Conservation (phyloP, 441 rosid species). For the Geranium incanum region DNA sequence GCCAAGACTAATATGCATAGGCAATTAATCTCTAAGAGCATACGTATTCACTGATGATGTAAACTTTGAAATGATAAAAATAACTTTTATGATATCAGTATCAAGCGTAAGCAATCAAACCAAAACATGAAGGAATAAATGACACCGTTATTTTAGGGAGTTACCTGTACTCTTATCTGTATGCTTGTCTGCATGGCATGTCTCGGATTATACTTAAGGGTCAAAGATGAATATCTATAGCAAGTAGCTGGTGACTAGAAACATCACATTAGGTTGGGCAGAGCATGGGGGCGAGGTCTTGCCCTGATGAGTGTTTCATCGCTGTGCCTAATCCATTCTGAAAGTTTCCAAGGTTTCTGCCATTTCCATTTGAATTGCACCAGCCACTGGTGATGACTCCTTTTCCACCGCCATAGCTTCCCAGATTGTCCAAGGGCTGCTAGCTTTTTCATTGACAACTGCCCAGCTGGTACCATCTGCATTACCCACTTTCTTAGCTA, state of each 20-base stretch:
- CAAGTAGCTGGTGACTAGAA: slow-evolving; percentile 22
- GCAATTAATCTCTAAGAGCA: background rate
- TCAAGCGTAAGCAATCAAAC: no score
- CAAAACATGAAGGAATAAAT: background rate
- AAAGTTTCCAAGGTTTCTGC: slow-evolving; percentile 31
- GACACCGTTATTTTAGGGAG: background rate
- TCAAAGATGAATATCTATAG: slow-evolving; percentile 32
- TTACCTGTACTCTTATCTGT: slow-evolving; percentile 41
- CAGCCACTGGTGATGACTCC: slow-evolving; percentile 32
- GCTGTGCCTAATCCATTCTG: slow-evolving; percentile 30
- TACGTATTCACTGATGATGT: background rate
- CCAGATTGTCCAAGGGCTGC: slow-evolving; percentile 29
- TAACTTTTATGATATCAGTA: no score
- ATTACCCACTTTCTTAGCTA: slow-evolving; percentile 18
- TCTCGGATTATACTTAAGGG: slow-evolving; percentile 28
- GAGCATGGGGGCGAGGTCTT: slow-evolving; percentile 26
- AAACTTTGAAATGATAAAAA: no score
- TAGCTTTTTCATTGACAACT: slow-evolving; percentile 25
- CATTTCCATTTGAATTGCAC: slow-evolving; percentile 32
- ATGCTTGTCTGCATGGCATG: slow-evolving; percentile 23
- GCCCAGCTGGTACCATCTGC: slow-evolving; percentile 30
- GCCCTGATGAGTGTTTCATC: slow-evolving; percentile 27
- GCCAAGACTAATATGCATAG: background rate
- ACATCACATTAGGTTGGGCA: slow-evolving; percentile 31
- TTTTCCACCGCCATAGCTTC: slow-evolving; percentile 32